phyloP scores from a whole-genome alignment of 495 filamentous ascomycete genomes.

The Hyphodiscus hymeniophilus region DNA sequence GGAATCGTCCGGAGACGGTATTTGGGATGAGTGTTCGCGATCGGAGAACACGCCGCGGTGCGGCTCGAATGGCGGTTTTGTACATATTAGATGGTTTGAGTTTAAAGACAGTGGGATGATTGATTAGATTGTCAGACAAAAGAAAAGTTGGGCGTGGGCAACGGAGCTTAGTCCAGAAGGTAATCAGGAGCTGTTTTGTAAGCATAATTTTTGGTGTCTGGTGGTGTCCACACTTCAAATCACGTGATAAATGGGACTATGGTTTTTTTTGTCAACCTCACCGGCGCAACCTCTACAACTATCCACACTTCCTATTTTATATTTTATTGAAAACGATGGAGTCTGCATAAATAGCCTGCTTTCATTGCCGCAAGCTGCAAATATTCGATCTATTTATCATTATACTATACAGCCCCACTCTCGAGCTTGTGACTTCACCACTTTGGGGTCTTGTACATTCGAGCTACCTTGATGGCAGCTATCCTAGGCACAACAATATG shows the following conservation, averaged over 20 bases:
- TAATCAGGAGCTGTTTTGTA: conserved; percentile 14
- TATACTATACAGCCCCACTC: too few relatives aligned
- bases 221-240: too few relatives aligned
- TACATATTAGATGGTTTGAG: conserved; percentile 42
- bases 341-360: too few relatives aligned
- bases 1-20: conserved; percentile 46
- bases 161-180: conserved; percentile 13
- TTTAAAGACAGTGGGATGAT: conserved; percentile 3
- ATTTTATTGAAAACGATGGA: too few relatives aligned
- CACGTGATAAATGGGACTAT: too few relatives aligned
- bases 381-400: too few relatives aligned
- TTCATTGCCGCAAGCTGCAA: too few relatives aligned
- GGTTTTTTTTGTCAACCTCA: too few relatives aligned
- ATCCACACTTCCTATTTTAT: too few relatives aligned
- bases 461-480: conserved; percentile 92
- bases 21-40: conserved; percentile 27
- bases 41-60: conserved; percentile 39
- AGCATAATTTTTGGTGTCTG: conserved; percentile 15
- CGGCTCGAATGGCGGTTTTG: conserved; percentile 47
- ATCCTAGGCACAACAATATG: conserved; percentile 7
- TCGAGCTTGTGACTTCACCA: too few relatives aligned
- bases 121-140: conserved; percentile 11
- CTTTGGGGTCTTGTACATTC: too few relatives aligned
- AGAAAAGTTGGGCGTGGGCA: conserved; percentile 13
- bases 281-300: too few relatives aligned